Evolutionary conservation across 371 early-diverging fungal genomes (phyloP).

Genomic region (Modicella reniformis): DNA sequence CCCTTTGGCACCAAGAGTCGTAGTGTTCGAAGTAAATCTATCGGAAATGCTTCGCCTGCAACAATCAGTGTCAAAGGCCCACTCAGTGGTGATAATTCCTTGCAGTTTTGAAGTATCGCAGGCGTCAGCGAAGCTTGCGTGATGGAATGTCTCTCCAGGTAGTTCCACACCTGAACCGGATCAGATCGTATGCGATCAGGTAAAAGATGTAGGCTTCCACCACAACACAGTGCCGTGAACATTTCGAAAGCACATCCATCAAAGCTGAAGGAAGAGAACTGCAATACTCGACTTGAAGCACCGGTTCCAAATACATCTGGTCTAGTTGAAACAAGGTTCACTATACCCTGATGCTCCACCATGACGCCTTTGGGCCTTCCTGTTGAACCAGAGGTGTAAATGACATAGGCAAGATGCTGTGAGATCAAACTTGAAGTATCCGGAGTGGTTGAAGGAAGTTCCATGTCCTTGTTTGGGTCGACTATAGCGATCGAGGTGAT

Average conservation of each 20-base stretch:
- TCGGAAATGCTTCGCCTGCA: conserved; percentile 1
- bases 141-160: neutral
- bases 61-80: neutral
- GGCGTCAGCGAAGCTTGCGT: conserved; percentile 12
- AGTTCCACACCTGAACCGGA: neutral
- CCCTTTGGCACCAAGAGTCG: neutral
- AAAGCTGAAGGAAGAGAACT: conserved; percentile 10
- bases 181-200: conserved; percentile 6
- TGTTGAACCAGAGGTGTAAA: conserved; percentile 65
- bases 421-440: neutral
- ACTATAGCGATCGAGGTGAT: no score
- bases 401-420: conserved; percentile 31
- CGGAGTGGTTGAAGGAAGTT: no score
- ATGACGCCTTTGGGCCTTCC: conserved; percentile 64
- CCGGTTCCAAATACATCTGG: neutral
- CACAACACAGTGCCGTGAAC: conserved; percentile 1
- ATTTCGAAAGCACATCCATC: conserved; percentile 15
- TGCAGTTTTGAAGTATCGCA: conserved; percentile 9
- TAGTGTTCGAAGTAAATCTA: neutral
- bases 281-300: neutral
- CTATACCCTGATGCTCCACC: conserved; percentile 11
- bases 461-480: no score
- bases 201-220: conserved; percentile 11
- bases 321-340: conserved; percentile 4
- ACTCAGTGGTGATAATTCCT: neutral